phyloP scores from a whole-genome alignment of 2,329 filamentous ascomycete genomes.

The Cordyceps fumosorosea region DNA sequence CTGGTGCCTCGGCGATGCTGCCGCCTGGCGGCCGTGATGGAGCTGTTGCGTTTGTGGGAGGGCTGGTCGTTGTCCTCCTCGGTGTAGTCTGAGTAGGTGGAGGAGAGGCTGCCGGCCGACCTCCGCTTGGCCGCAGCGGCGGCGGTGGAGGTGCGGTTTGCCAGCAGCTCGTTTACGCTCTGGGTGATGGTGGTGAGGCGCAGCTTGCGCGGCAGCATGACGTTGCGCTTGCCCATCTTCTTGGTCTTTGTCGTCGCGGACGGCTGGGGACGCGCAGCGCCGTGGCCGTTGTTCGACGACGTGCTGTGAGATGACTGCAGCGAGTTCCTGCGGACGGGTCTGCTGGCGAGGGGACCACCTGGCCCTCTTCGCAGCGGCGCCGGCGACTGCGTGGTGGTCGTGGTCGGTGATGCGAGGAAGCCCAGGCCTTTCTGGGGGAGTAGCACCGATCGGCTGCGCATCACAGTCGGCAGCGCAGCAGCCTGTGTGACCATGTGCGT shows the following conservation, averaged over 20 bases:
- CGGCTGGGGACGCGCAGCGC: background rate
- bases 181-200: slow-evolving; percentile 47
- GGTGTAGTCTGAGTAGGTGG: slow-evolving; percentile 49
- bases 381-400: background rate
- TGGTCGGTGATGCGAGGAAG: background rate
- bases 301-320: background rate
- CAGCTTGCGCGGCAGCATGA: slow-evolving; percentile 5
- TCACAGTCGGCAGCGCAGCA: background rate
- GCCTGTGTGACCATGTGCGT: background rate
- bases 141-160: slow-evolving; percentile 28
- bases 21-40: slow-evolving; percentile 7
- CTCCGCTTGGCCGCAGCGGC: slow-evolving; percentile 40
- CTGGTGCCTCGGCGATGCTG: background rate
- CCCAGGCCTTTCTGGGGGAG: background rate
- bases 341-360: background rate
- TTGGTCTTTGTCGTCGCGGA: slow-evolving; percentile 7
- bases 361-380: no score
- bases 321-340: background rate
- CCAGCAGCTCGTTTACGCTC: slow-evolving; percentile 52
- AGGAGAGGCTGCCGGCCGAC: slow-evolving; percentile 34
- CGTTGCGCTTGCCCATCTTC: slow-evolving; percentile 11
- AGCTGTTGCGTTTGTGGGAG: slow-evolving; percentile 7
- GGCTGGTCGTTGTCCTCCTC: slow-evolving; percentile 39
- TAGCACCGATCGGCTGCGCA: background rate
- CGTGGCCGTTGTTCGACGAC: background rate